Evolutionary conservation across 2,329 filamentous ascomycete genomes (phyloP), one percentile per base, ranked within the genome.

Genomic region (Xylariaceae sp.): DNA sequence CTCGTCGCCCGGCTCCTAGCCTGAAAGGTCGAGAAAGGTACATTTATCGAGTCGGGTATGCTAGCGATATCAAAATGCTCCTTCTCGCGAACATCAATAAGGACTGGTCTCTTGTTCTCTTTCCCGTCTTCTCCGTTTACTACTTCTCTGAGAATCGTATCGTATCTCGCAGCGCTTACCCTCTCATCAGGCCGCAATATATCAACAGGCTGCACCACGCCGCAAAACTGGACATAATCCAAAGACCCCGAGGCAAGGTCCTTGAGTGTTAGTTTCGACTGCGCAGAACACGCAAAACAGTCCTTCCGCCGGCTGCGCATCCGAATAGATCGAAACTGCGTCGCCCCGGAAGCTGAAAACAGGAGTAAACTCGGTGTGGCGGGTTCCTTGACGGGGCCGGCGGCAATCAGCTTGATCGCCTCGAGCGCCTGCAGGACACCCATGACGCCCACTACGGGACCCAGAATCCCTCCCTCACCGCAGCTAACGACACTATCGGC

Each of bases 361-460:
- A 81, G 61, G 5, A 80, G 62, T 44, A 76, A 37, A 4, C 58
- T 64, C 11, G 62, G 64, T 5, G 61, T 62, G 0, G 54, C 45
- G 4, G 60, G 44, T 7, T 51, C 44, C 35, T 50, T 55, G 7
- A 59, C 47, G 5, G 57, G 57, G 3, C 59, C 63, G 22, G 70
- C 59, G 0, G 80, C 75, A 14, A 96, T 75, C n/a, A 96, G 66
- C 63, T 94, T 93, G 58, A 97, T 83, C 0, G 88, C 83, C 67
- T 97, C 90, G 2, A 95, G 72, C 0, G 93, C 92, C 69, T 97
- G 93, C 45, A 97, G 69, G 0, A 95, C 83, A 6, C 93, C 93
- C 88, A 98, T 96, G 1, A 83, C 77, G 0, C 93, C 93, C 0
- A 98, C 93, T 0, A 96, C 90, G 0, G 93, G 91, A 0, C 93